Base-by-base conservation (phyloP, 2,329 filamentous ascomycete species). In the Knufia petricola region DNA sequence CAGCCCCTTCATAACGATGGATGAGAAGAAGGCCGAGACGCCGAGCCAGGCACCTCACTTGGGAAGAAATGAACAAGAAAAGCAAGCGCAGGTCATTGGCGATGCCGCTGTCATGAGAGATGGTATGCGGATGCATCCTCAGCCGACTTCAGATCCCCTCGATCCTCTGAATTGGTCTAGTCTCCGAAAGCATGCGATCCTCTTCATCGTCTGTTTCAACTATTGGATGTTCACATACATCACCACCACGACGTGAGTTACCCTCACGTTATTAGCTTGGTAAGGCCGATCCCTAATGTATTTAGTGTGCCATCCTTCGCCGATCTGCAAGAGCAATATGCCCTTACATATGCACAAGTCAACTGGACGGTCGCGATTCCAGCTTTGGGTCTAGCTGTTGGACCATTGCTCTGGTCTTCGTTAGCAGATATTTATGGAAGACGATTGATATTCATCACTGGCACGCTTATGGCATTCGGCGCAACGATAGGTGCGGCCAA, bases 201-300 rank as follows among this genome's bases (percentile, higher is more conserved):
- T 78, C 2, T 64, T 64, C 2, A 74, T 78, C 50, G 71, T 77
- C 13, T 77, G 77, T 73, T 61, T 70, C 28, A 66, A 74, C 69
- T 76, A 65, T 46, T 78, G 78, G 56, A 63, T 78, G 52, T 76
- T 78, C 63, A 78, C 76, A 13, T 79, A 77, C 61, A 67, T 78
- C 51, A 78, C 75, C 0, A 78, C 75, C 1, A 75, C 72, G 0
- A 75, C 74, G 0, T 46, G 31, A 46, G 43, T 46, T 7, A 15
- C 19, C 10, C 9, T 7, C 7, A 10, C 3, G 24, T 17, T 9
- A 13, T n/a, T 21, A 20, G 10, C 4, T 44, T 15, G 21, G 13
- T 9, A 19, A 31, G 7, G 9, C 9, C 9, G 7, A 30, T 3
- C 15, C 7, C 24, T 31, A 19, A 44, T 15, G 3, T 12, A 3